Base-by-base conservation (phyloP, 2,329 filamentous ascomycete species). In the Clarireedia homoeocarpa region DNA sequence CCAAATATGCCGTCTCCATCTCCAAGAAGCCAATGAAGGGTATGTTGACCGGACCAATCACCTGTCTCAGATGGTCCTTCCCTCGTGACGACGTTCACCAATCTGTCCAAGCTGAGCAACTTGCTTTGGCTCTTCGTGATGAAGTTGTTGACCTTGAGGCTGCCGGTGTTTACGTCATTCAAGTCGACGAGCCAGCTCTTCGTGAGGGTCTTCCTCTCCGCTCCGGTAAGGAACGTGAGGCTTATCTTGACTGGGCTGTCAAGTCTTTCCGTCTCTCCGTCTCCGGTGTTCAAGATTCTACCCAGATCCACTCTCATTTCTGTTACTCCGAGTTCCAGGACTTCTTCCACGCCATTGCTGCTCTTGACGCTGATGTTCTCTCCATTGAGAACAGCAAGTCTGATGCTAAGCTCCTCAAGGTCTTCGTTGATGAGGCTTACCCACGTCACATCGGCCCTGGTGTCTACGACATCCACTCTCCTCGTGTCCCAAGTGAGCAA, bases 291-390 rank as follows among this genome's bases (percentile, higher is more conserved):
- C 78, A 91, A 77, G 90, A 99, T 76, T 89, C 87, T 58, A 99
- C 94, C 66, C 94, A 99, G 83, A 96, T 99, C 75, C 94, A 99
- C 87, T 96, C 91, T 63, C 94, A 99, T 83, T 99, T 99, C 89
- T 99, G 94, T 77, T 99, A 99, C 86, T 97, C 94, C 53, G 94
- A 99, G 83, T 99, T 99, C 89, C 94, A 99, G 80, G 94, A 99
- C 82, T 99, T 99, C 84, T 99, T 99, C 91, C 90, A 97, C 78
- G 94, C 94, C 77, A 99, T 99, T 69, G 90, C 94, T 64, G 92
- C 94, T 60, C 87, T 99, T 63, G 94, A 99, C 73, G 92, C 94
- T 62, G 94, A 99, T 77, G 94, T 99, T 62, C 86, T 99, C 70
- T 95, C 89, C 72, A 99, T 99, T 69, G 94, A 99, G 87, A 99